Percentiles rank a stretch among this genome's conserved stretches.
Evolutionary conservation across 805 yeast genomes (phyloP).

Genomic region (Starmerella roubikii): DNA sequence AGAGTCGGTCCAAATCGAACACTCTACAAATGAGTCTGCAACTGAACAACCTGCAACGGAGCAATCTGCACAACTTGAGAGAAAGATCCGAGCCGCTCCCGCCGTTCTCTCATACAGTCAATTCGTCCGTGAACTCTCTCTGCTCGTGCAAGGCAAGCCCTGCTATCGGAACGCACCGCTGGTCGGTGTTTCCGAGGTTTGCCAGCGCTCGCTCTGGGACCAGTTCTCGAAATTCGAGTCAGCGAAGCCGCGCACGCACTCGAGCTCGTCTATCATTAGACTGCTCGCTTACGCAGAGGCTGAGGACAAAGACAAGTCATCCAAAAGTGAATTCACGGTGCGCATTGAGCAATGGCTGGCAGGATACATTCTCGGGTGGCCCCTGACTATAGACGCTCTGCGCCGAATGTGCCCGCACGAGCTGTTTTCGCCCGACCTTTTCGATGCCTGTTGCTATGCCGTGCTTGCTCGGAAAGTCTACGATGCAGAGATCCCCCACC

Average conservation of each 20-base stretch:
- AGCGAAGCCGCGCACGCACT: not conserved
- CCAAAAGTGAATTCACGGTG: too few relatives aligned
- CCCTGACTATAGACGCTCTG: not conserved
- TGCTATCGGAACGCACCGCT: not conserved
- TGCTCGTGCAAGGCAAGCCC: not conserved
- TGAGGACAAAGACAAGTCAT: too few relatives aligned
- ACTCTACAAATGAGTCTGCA: not conserved
- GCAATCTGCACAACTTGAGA: too few relatives aligned
- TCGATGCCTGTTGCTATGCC: not conserved
- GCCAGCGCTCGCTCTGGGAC: not conserved
- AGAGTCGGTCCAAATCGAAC: not conserved
- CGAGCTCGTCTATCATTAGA: not conserved
- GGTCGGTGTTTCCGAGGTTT: not conserved
- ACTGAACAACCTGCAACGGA: not conserved
- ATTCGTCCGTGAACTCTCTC: not conserved
- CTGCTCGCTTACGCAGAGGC: not conserved
- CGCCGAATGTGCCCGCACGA: not conserved
- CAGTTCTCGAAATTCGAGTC: not conserved
- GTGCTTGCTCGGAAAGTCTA: not conserved
- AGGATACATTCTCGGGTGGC: slow-evolving; percentile 1
- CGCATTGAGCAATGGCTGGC: slow-evolving; percentile 1
- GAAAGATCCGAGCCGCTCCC: not conserved
- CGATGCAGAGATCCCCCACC: not conserved
- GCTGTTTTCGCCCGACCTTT: slow-evolving; percentile 1
- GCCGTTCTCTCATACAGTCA: not conserved